These are phyloP conservation scores for Penicillium sp. DNA, from an alignment of 2,329 filamentous ascomycete genomes.

Conservation along the genomic window DNA sequence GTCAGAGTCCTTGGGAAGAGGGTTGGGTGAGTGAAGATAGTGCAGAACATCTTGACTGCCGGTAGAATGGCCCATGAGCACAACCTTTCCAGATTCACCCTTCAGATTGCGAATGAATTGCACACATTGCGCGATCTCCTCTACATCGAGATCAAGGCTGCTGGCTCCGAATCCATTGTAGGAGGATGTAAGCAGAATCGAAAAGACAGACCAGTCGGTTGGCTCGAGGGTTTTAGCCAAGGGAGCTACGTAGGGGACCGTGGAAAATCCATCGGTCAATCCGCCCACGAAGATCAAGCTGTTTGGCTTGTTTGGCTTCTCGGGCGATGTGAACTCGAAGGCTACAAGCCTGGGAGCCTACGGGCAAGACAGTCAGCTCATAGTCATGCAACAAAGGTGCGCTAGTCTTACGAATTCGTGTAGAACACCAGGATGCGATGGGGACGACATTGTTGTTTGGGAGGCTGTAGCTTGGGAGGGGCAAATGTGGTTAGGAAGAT, in stretches of 20 bases:
- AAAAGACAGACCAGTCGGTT: conserved; percentile 55
- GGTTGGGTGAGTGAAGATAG: conserved; percentile 55
- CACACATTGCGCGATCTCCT: conserved; percentile 55
- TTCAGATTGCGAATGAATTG: conserved; percentile 49
- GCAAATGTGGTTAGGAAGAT: background rate
- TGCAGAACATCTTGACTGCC: conserved; percentile 70
- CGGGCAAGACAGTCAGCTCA: background rate
- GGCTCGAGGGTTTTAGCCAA: conserved; percentile 52
- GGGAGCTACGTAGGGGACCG: conserved; percentile 54
- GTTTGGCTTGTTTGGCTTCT: conserved; percentile 38
- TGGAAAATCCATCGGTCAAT: conserved; percentile 58
- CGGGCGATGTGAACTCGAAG: conserved; percentile 40
- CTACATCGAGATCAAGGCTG: conserved; percentile 55
- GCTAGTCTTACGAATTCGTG: conserved; percentile 37
- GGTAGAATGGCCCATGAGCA: conserved; percentile 69
- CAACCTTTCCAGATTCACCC: conserved; percentile 51
- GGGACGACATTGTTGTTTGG: background rate
- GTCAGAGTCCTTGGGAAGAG: conserved; percentile 26
- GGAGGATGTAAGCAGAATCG: conserved; percentile 53
- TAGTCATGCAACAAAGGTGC: background rate
- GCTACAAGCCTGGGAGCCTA: conserved; percentile 42
- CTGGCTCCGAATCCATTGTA: conserved; percentile 58
- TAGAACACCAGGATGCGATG: conserved; percentile 32
- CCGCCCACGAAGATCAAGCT: conserved; percentile 62
- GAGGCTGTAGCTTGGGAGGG: background rate